Evolutionary conservation across 1,284 basidiomycete genomes (phyloP), one percentile per base, ranked within the genome.

Genomic region (Cutaneotrichosporon curvatum): DNA sequence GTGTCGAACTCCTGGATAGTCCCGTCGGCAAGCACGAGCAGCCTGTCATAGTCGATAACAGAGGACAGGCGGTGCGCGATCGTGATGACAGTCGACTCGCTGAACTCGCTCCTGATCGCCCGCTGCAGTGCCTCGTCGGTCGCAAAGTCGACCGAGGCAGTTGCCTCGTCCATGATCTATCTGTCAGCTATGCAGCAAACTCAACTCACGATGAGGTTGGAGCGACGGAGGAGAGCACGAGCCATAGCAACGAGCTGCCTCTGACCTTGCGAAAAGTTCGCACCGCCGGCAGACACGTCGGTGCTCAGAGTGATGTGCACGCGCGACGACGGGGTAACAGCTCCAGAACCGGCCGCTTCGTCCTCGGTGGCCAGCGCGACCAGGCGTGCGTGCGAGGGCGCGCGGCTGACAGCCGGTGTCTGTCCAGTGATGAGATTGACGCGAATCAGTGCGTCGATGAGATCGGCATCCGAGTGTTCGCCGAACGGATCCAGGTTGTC

Each of bases 401-500:
- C 23, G 16, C 51, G 45, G 32, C 39, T 48, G 30, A 40, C 32
- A 4, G 36, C 36, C 2, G 50, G 43, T 11, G 41, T 49, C 11
- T 45, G 42, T 1, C 37, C 28, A 7, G 41, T 47, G 18, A 51
- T 62, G 15, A 70, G 58, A 31, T 62, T 63, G 41, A 70, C 70
- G 4, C 68, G 66, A 6, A 61, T 56, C 11, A 78, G 63, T 0
- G 71, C 74, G 19, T 74, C 72, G 79, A 72, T 61, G 76, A 91
- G 62, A 51, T 87, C 87, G 12, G 75, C 76, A 56, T 96, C 91
- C 0, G 80, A 79, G 59, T 91, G 83, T 57, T 92, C 87, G 40
- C 76, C 71, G 73, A 90, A 91, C 0, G 87, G 90, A 72, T 95
- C 90, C 4, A 94, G 68, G 56, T 92, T 92, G 18, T 88, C 84